Conservation (phyloP, 2,329 filamentous ascomycete species). For the Fusarium dlaminii region DNA sequence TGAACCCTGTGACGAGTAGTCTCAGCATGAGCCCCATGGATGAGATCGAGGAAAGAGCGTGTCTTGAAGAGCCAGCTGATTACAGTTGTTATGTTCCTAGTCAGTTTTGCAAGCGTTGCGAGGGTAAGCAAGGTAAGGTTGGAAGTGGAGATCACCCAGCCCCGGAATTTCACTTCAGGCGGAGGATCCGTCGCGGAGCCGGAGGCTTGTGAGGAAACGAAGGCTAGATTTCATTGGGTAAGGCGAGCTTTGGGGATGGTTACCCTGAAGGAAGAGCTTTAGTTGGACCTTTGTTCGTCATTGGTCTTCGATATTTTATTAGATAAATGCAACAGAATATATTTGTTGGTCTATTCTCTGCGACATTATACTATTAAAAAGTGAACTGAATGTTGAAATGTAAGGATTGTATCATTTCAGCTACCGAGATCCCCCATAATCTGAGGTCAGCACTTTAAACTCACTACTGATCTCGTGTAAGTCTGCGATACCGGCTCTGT, state of each 20-base stretch:
- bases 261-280: background rate
- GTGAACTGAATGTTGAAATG: background rate
- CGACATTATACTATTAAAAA: fast-evolving
- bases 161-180: background rate
- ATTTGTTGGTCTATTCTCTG: too few relatives aligned
- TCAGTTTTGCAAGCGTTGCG: background rate
- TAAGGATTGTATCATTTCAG: fast-evolving
- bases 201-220: background rate
- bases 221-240: background rate
- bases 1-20: too few relatives aligned
- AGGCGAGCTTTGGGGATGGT: background rate
- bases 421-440: background rate
- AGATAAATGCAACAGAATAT: background rate
- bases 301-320: too few relatives aligned
- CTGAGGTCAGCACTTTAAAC: background rate
- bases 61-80: background rate
- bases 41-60: background rate
- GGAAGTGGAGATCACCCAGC: background rate
- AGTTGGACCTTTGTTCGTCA: too few relatives aligned
- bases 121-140: background rate
- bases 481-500: background rate
- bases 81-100: background rate
- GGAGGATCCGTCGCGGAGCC: background rate
- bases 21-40: background rate
- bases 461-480: background rate